Base-by-base conservation (phyloP, 768 basidiomycete species). In the Leccinum sublutescens region DNA sequence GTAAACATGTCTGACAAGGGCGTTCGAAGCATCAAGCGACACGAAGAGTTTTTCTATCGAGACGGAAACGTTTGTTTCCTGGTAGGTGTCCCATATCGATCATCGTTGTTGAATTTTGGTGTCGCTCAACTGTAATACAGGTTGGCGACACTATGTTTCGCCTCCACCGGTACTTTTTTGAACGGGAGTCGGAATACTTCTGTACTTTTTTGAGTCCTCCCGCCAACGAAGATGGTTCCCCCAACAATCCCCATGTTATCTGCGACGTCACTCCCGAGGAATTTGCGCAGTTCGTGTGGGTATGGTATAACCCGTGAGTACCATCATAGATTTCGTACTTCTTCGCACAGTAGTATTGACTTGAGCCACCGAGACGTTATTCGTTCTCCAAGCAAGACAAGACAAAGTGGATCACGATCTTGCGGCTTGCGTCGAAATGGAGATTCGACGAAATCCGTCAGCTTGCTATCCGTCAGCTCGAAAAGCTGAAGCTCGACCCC, bases 391-490 rank as follows among this genome's bases (percentile, higher is more conserved):
- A 80, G 8, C 82, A 83, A 1, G 64, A 70, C 0, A 71, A 80
- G 0, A 73, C 77, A 0, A 80, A 81, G 9, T 91, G 89, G 89
- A 69, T 72, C 0, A 72, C 71, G 0, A 82, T 91, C 48, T 70
- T 90, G 0, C 68, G 65, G 2, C 81, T 89, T 1, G 76, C 87
- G 0, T 73, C 81, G 17, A 66, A 74, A 4, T 91, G 86, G 87
- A 43, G 63, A 0, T 89, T 89, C 59, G 62, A 61, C 0, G 79
- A 83, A 48, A 79, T 87, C 7, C 79, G 75, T 38, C 65, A 59
- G 51, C 83, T 77, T 1, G 85, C 85, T 0, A 71, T 86, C 0
- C 80, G 83, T 1, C 82, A 88, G 55, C 75, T 88, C 0, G 81
- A 84, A 56, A 75, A 77, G 64, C 71, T 81, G 7, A 25, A 70